Conservation (phyloP, 2,329 filamentous ascomycete species). For the Aspergillus arachidicola region DNA sequence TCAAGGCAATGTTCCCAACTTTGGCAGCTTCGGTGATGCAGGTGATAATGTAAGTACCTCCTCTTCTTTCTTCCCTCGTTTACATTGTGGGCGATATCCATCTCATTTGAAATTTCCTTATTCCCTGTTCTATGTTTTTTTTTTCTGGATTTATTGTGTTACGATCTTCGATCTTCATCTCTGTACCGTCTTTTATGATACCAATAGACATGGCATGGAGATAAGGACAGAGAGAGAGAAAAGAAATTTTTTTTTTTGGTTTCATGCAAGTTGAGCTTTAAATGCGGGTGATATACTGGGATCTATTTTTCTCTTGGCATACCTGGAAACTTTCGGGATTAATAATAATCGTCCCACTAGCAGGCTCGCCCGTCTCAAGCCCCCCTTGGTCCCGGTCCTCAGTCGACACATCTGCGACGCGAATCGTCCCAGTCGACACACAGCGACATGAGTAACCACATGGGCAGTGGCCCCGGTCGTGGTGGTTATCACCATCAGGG, state of each 20-base stretch:
- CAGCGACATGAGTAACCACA: slow-evolving; percentile 68
- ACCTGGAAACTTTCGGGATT: slow-evolving; percentile 14
- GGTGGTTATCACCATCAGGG: slow-evolving; percentile 56
- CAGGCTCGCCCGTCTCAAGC: slow-evolving; percentile 71
- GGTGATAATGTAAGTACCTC: slow-evolving; percentile 68
- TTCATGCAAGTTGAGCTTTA: not conserved
- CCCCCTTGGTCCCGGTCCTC: slow-evolving; percentile 62
- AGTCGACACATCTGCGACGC: slow-evolving; percentile 78
- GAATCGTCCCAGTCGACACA: slow-evolving; percentile 84
- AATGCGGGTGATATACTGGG: not conserved
- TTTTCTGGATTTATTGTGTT: not conserved
- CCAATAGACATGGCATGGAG: not conserved
- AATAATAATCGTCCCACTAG: slow-evolving; percentile 26
- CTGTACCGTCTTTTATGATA: not conserved
- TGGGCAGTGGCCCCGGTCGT: slow-evolving; percentile 54
- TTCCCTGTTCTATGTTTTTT: not conserved
- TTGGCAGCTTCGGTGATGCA: slow-evolving; percentile 78
- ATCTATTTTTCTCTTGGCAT: slow-evolving; percentile 17
- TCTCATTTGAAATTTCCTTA: not conserved
- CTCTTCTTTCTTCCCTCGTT: not conserved
- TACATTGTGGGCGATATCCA: not conserved
- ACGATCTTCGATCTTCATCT: not conserved
- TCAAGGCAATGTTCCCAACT: slow-evolving; percentile 71
- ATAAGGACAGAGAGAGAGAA: not conserved
- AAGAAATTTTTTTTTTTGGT: not conserved